Evolutionary conservation across 768 basidiomycete genomes (phyloP).

Genomic region (Tylopilus sp.): DNA sequence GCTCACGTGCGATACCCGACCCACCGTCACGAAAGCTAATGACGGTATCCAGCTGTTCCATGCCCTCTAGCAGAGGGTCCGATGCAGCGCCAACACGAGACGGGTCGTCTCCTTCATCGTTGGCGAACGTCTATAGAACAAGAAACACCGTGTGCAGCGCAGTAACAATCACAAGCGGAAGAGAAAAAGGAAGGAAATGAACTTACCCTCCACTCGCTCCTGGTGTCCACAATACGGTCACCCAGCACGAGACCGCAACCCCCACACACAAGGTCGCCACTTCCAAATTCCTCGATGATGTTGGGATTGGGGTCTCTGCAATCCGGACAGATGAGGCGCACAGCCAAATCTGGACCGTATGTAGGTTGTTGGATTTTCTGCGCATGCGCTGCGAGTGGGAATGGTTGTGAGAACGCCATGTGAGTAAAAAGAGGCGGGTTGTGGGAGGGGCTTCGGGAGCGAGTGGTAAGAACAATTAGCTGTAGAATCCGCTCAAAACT

Average conservation of each 20-base stretch:
- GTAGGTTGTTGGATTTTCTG: slow-evolving; percentile 54
- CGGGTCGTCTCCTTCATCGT: slow-evolving; percentile 98
- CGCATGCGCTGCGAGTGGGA: slow-evolving; percentile 60
- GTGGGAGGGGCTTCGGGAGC: slow-evolving; percentile 19
- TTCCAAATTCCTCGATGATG: slow-evolving; percentile 96
- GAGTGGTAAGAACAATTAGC: slow-evolving; percentile 12
- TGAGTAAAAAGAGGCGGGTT: neutral
- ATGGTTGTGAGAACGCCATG: slow-evolving; percentile 77
- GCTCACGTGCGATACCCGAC: slow-evolving; percentile 84
- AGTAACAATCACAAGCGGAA: slow-evolving; percentile 9
- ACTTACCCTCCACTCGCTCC: slow-evolving; percentile 96
- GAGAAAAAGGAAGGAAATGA: slow-evolving; percentile 12
- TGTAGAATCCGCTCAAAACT: slow-evolving; percentile 11
- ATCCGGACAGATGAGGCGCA: slow-evolving; percentile 92
- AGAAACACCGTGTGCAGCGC: slow-evolving; percentile 22
- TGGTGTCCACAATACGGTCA: slow-evolving; percentile 94
- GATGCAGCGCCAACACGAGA: slow-evolving; percentile 98
- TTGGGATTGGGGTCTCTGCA: slow-evolving; percentile 91
- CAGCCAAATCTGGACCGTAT: slow-evolving; percentile 79
- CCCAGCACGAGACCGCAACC: slow-evolving; percentile 92
- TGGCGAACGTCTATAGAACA: slow-evolving; percentile 86
- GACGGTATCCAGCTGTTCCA: slow-evolving; percentile 91
- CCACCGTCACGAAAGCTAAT: slow-evolving; percentile 96
- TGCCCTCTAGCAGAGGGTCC: slow-evolving; percentile 90
- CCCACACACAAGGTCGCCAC: slow-evolving; percentile 95